A percentile compares a stretch with the other conserved stretches of the same genome.
These are phyloP conservation scores for Calophaca sinica DNA, from an alignment of 306 rosid genomes.

Conservation along the genomic window DNA sequence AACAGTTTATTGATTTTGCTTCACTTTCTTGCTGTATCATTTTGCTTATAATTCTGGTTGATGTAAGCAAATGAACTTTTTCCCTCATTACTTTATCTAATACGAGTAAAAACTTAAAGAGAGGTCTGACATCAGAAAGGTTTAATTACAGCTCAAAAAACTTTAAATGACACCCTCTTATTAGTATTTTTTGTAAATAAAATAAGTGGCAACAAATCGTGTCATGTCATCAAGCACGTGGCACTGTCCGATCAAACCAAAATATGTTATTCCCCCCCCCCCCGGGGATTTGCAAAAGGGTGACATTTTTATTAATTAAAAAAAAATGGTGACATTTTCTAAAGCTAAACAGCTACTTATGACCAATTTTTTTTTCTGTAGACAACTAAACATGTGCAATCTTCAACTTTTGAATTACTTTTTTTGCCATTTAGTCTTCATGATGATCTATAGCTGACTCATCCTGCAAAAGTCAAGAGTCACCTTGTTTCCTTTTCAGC, in stretches of 20 bases:
- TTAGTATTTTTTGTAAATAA: conserved; percentile 20
- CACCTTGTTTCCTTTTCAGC: conserved; percentile 40
- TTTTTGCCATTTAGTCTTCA: conserved; percentile 39
- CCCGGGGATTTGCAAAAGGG: conserved; percentile 20
- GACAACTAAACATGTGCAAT: conserved; percentile 55
- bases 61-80: conserved; percentile 35
- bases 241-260: conserved; percentile 37
- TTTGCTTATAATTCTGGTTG: conserved; percentile 13
- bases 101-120: conserved; percentile 13
- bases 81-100: conserved; percentile 38
- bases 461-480: conserved; percentile 46
- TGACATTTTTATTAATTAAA: neutral
- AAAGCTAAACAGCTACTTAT: too few relatives aligned
- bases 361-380: conserved; percentile 12
- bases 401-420: conserved; percentile 38
- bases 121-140: conserved; percentile 48
- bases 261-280: conserved; percentile 19
- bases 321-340: too few relatives aligned
- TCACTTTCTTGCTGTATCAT: neutral
- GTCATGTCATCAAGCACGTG: conserved; percentile 42
- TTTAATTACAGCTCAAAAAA: conserved; percentile 47
- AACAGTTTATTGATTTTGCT: neutral
- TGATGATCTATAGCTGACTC: conserved; percentile 66
- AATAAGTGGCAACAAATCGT: conserved; percentile 24
- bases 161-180: conserved; percentile 15